Percentiles rank a stretch among this genome's conserved stretches.
phyloP scores from a whole-genome alignment of 2,329 filamentous ascomycete species.

The Remersonia thermophila region DNA sequence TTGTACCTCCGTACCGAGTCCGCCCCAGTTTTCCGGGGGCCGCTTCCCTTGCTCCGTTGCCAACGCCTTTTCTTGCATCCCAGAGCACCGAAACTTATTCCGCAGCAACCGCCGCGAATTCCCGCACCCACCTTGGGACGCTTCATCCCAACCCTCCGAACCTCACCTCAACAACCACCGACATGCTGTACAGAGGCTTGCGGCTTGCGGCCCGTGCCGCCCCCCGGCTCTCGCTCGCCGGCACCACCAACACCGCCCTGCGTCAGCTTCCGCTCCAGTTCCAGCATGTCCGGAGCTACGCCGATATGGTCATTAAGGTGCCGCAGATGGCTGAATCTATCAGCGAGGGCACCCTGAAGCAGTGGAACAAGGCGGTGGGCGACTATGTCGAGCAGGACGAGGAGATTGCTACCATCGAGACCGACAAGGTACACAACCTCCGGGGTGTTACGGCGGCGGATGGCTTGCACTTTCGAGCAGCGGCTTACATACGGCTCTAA shows the following conservation, averaged over 20 bases:
- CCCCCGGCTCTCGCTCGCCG: constrained; percentile 14
- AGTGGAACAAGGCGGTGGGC: constrained; percentile 84
- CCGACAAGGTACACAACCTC: constrained; percentile 63
- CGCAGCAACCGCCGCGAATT: constrained; percentile 9
- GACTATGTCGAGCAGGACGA: constrained; percentile 93
- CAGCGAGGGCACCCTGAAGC: constrained; percentile 91
- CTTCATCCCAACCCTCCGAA: background rate
- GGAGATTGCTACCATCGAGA: constrained; percentile 97
- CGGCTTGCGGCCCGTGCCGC: constrained; percentile 16
- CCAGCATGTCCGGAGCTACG: constrained; percentile 50
- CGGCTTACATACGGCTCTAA: constrained; percentile 3
- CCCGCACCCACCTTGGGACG: constrained; percentile 4
- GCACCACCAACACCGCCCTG: constrained; percentile 14
- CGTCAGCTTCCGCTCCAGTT: constrained; percentile 36
- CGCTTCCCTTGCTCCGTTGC: constrained; percentile 1
- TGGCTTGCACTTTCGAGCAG: background rate
- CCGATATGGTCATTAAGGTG: constrained; percentile 81
- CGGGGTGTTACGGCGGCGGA: background rate
- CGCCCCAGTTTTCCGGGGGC: no score
- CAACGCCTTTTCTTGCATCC: background rate
- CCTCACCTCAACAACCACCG: background rate
- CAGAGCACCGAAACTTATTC: constrained; percentile 8
- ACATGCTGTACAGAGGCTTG: constrained; percentile 17
- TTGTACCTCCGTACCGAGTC: no score
- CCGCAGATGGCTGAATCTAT: constrained; percentile 98